Base-by-base conservation (phyloP, 495 filamentous ascomycete genomes). In the Thermothielavioides terrestris region DNA sequence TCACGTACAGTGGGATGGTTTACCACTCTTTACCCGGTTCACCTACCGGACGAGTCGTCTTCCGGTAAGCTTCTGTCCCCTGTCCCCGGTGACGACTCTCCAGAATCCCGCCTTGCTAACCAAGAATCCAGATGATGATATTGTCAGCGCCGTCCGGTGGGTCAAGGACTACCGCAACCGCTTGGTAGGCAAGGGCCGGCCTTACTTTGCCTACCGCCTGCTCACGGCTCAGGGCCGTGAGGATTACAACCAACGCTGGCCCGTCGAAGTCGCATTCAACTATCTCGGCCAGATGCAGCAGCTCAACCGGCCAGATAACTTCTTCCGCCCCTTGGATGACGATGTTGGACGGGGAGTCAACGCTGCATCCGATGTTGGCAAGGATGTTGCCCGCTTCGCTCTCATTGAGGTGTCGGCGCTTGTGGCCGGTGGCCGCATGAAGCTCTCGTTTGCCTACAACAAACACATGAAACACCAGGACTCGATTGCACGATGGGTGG, bases 201-300 rank as follows among this genome's bases (percentile, higher is more conserved):
- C 34, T 39, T 59, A 49, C 38, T 70, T 50, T 55, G 66, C 48
- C 49, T 57, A 46, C 31, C 67, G 73, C 2, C 57, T 73, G 6
- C 63, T 79, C 17, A 66, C 70, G 0, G 52, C 57, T 5, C 62
- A 67, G 17, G 64, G 64, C 11, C 51, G 60, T 5, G 59, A 73
- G 22, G 54, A 54, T 25, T 69, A 65, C 31, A 49, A 42, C 7
- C 61, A 70, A 14, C 69, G 68, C 9, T 70, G 68, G 57, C 78
- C 77, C 6, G 75, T 82, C 54, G 81, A 83, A 52, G 73, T 83
- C 18, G 69, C 68, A 0, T 82, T 83, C 68, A 83, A 83, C 55
- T 83, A 75, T 42, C 50, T 68, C 8, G 76, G 75, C 3, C 59
- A 64, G 23, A 62, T 66, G 46, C 68, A 75, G 40, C 65, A 72